A percentile compares a stretch with the other conserved stretches of the same genome.
phyloP scores from a whole-genome alignment of 1,284 basidiomycete species.

The Papiliotrema flavescens region DNA sequence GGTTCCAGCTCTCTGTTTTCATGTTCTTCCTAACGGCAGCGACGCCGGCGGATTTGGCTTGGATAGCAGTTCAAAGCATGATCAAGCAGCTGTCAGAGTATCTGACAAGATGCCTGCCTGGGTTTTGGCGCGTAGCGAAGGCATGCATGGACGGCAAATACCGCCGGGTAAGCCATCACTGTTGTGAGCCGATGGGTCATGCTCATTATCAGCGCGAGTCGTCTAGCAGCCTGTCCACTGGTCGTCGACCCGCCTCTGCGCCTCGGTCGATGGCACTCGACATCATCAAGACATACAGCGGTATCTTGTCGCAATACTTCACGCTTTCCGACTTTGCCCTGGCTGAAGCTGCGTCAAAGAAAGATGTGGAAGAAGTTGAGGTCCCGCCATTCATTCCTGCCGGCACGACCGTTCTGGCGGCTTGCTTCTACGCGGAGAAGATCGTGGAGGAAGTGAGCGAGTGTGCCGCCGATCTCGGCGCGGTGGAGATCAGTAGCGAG shows the following conservation, averaged over 20 bases:
- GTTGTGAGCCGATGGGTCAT: neutral
- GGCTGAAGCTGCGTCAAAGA: constrained; percentile 49
- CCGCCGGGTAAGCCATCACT: constrained; percentile 60
- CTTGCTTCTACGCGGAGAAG: constrained; percentile 73
- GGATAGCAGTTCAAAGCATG: constrained; percentile 72
- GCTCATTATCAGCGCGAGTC: constrained; percentile 29
- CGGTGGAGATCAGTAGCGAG: constrained; percentile 76
- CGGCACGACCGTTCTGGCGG: constrained; percentile 75
- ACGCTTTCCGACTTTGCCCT: constrained; percentile 71
- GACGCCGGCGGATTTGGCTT: constrained; percentile 57
- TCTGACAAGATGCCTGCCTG: constrained; percentile 64
- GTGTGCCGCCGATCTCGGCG: constrained; percentile 73
- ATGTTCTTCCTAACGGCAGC: constrained; percentile 21
- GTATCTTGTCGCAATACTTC: constrained; percentile 85
- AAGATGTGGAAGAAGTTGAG: constrained; percentile 15
- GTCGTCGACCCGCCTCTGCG: constrained; percentile 70
- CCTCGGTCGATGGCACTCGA: constrained; percentile 88
- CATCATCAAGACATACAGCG: constrained; percentile 81
- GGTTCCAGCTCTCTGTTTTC: constrained; percentile 23
- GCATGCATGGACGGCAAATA: constrained; percentile 88
- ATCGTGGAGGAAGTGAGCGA: constrained; percentile 82
- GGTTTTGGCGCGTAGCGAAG: constrained; percentile 90
- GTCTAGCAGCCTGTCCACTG: constrained; percentile 20
- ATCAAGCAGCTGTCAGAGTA: constrained; percentile 54
- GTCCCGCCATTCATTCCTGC: constrained; percentile 66